Conservation (phyloP, 495 filamentous ascomycete genomes). For the Hypoxylon crocopeplum region DNA sequence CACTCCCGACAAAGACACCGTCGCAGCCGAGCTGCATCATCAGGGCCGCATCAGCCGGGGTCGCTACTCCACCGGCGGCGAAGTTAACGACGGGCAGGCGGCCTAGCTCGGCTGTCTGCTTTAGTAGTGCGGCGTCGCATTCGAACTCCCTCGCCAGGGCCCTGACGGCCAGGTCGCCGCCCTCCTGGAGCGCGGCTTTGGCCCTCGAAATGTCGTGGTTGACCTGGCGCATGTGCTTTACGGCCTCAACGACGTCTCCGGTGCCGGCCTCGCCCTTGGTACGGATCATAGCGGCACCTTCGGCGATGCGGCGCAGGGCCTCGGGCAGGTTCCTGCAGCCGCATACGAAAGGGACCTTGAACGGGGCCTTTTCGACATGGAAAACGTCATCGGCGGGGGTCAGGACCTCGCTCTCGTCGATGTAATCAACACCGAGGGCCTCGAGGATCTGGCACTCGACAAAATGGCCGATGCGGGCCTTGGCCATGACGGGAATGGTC, state of each 20-base stretch:
- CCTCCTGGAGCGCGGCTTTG: conserved; percentile 62
- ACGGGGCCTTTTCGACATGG: conserved; percentile 90
- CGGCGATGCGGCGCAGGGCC: conserved; percentile 87
- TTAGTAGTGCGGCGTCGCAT: conserved; percentile 75
- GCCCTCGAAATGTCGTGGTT: conserved; percentile 82
- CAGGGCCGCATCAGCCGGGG: conserved; percentile 93
- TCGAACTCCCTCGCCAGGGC: conserved; percentile 82
- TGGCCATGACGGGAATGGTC: conserved; percentile 99
- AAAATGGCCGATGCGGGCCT: conserved; percentile 96
- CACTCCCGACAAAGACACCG: conserved; percentile 94
- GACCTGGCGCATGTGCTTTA: conserved; percentile 93
- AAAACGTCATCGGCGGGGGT: conserved; percentile 88
- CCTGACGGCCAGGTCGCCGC: conserved; percentile 70
- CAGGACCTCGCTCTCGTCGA: conserved; percentile 96
- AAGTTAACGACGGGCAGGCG: conserved; percentile 97
- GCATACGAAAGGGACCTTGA: conserved; percentile 91
- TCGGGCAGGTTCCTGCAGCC: conserved; percentile 96
- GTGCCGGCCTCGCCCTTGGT: conserved; percentile 99
- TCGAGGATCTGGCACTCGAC: conserved; percentile 99
- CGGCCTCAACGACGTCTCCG: conserved; percentile 97
- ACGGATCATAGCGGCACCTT: conserved; percentile 98
- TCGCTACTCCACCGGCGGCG: conserved; percentile 95
- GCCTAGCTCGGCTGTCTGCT: conserved; percentile 84
- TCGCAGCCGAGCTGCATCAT: conserved; percentile 99
- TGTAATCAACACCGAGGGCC: conserved; percentile 93